These are phyloP conservation scores for Populus davidiana DNA, from an alignment of 345 rosid genomes.

Conservation along the genomic window DNA sequence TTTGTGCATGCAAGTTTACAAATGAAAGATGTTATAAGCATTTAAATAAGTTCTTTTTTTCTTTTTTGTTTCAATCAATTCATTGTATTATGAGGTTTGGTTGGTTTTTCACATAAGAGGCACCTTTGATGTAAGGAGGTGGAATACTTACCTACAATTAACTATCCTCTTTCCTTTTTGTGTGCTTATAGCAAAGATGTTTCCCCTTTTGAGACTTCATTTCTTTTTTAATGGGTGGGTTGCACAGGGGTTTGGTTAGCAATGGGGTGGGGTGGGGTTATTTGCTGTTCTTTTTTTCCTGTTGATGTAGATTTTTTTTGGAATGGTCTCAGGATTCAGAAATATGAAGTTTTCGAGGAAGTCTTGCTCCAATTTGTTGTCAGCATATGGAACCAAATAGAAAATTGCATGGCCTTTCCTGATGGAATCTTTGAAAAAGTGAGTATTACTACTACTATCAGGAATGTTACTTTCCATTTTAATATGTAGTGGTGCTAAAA, in stretches of 20 bases:
- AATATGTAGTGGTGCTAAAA: not conserved
- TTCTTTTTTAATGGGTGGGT: too few species aligned
- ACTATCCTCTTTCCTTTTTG: not conserved
- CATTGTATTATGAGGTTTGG: not conserved
- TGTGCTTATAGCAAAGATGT: not conserved
- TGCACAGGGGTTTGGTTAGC: too few species aligned
- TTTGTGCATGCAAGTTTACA: too few species aligned
- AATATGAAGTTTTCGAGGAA: constrained; percentile 59
- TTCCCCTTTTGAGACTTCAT: not conserved
- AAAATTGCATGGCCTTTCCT: constrained; percentile 34
- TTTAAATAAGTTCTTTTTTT: too few species aligned
- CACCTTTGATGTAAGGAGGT: not conserved
- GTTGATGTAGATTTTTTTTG: constrained; percentile 5
- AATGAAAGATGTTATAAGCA: too few species aligned
- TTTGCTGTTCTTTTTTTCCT: not conserved
- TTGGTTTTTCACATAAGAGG: not conserved
- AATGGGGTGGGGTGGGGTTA: not conserved
- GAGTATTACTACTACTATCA: constrained; percentile 16
- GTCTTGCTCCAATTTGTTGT: constrained; percentile 45
- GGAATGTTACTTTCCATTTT: not conserved
- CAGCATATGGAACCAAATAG: constrained; percentile 67
- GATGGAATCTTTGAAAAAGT: constrained; percentile 40
- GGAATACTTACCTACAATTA: not conserved
- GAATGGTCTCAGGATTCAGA: constrained; percentile 49
- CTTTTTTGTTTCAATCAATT: not conserved